These are phyloP conservation scores for Cairneyella variabilis DNA, from an alignment of 495 filamentous ascomycete species.

Conservation along the genomic window DNA sequence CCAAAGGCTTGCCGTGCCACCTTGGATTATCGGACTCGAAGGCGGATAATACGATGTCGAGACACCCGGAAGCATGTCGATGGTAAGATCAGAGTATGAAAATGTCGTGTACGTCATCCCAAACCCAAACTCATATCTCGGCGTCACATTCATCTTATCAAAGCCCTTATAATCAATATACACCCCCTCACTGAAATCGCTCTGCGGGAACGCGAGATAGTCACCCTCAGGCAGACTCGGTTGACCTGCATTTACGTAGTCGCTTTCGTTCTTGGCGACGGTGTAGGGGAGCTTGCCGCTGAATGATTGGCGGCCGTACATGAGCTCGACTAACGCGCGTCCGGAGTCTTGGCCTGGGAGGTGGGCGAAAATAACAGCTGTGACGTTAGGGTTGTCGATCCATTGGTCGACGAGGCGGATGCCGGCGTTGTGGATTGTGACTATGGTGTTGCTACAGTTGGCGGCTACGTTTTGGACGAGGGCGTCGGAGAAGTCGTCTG, in stretches of 20 bases:
- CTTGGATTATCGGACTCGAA: conserved; percentile 56
- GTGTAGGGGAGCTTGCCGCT: conserved; percentile 70
- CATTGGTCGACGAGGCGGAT: conserved; percentile 54
- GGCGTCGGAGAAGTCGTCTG: conserved; percentile 43
- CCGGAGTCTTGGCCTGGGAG: conserved; percentile 61
- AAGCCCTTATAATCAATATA: conserved; percentile 68
- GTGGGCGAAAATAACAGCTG: conserved; percentile 57
- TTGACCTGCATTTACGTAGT: conserved; percentile 49
- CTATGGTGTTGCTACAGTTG: conserved; percentile 57
- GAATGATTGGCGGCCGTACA: conserved; percentile 57
- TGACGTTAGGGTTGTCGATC: conserved; percentile 59
- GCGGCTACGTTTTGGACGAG: conserved; percentile 54
- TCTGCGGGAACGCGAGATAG: conserved; percentile 45
- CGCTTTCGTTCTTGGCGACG: conserved; percentile 57
- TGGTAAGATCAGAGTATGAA: conserved; percentile 38
- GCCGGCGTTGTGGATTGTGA: conserved; percentile 59
- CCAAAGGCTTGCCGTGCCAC: conserved; percentile 76
- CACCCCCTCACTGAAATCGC: conserved; percentile 61
- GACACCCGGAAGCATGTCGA: conserved; percentile 27
- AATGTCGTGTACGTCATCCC: conserved; percentile 69
- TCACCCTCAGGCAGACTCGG: conserved; percentile 29
- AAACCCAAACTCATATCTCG: conserved; percentile 87
- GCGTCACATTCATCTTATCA: conserved; percentile 64
- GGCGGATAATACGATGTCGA: conserved; percentile 29
- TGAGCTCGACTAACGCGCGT: conserved; percentile 48